Percentiles rank a stretch among this genome's conserved stretches.
These are phyloP conservation scores for Candida succiphila DNA, from an alignment of 805 yeast genomes.

Conservation along the genomic window DNA sequence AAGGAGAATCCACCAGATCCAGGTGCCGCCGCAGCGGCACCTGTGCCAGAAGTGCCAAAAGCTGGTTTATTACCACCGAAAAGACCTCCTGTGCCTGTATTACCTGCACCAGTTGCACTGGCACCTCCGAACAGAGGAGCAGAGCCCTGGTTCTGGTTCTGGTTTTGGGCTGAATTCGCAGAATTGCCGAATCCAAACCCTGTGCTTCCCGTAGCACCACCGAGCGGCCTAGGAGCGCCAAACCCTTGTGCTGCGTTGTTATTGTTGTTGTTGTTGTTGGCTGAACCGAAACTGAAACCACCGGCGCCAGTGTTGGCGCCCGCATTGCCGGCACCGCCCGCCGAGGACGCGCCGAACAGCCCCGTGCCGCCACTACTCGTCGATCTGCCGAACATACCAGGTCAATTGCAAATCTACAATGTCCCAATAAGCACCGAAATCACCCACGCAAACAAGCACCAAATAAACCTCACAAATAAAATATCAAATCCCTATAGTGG, in stretches of 20 bases:
- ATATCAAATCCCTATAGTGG: too few species aligned
- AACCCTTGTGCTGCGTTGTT: neutral
- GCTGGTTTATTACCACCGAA: conserved; percentile 22
- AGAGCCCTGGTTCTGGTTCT: neutral
- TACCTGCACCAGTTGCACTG: neutral
- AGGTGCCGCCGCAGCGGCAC: conserved; percentile 17
- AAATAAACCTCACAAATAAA: too few species aligned
- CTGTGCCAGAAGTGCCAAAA: conserved; percentile 11
- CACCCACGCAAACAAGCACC: too few species aligned
- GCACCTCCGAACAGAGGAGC: neutral
- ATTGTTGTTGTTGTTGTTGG: conserved; percentile 1
- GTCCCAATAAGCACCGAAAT: too few species aligned
- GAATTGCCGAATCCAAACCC: neutral
- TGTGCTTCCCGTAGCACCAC: neutral
- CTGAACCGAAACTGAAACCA: conserved; percentile 8
- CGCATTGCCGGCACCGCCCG: too few species aligned
- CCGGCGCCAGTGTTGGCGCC: too few species aligned
- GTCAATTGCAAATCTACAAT: neutral
- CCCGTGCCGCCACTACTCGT: neutral
- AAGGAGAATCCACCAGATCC: neutral
- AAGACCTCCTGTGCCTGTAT: conserved; percentile 21
- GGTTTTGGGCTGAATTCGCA: neutral
- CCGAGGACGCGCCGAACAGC: too few species aligned
- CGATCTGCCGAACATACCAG: neutral
- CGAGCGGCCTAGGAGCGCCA: neutral